These are phyloP conservation scores for Ramichloridium luteum DNA, from an alignment of 2,329 filamentous ascomycete species.

Conservation along the genomic window DNA sequence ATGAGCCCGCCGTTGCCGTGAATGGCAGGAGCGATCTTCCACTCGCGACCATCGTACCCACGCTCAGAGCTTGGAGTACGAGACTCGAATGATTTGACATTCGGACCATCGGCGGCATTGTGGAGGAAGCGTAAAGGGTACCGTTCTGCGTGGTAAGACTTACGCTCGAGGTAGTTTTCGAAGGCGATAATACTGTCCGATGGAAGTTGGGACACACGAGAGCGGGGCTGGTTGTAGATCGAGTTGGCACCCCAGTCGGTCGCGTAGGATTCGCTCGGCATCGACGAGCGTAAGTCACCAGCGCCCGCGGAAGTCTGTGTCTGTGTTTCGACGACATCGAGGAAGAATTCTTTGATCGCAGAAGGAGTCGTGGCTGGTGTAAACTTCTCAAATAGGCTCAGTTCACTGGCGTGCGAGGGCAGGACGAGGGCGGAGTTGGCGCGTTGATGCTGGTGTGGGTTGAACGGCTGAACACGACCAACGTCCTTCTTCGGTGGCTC, in stretches of 20 bases:
- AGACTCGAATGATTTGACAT: conserved; percentile 11
- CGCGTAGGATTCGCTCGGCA: conserved; percentile 62
- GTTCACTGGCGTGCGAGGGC: conserved; percentile 15
- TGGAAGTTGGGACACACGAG: conserved; percentile 59
- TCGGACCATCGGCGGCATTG: conserved; percentile 11
- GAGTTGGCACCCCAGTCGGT: conserved; percentile 59
- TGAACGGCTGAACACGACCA: conserved; percentile 13
- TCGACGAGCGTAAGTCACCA: conserved; percentile 40
- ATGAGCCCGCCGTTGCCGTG: conserved; percentile 87
- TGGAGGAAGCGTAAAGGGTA: conserved; percentile 4
- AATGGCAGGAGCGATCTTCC: conserved; percentile 72
- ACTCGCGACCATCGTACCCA: conserved; percentile 60
- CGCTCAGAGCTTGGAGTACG: conserved; percentile 28
- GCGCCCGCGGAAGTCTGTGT: conserved; percentile 42
- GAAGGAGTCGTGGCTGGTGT: conserved; percentile 9
- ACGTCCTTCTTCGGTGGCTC: conserved; percentile 36
- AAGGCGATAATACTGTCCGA: conserved; percentile 66
- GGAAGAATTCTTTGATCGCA: conserved; percentile 35
- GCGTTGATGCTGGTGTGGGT: conserved; percentile 14
- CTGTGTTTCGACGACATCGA: conserved; percentile 30
- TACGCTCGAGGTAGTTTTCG: conserved; percentile 32
- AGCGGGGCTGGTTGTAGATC: conserved; percentile 63
- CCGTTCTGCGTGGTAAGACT: conserved; percentile 9
- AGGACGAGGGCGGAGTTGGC: conserved; percentile 35
- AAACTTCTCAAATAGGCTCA: conserved; percentile 27